Conservation (phyloP, 225 moss, liverwort and hornwort species). For the Lunularia cruciata region DNA sequence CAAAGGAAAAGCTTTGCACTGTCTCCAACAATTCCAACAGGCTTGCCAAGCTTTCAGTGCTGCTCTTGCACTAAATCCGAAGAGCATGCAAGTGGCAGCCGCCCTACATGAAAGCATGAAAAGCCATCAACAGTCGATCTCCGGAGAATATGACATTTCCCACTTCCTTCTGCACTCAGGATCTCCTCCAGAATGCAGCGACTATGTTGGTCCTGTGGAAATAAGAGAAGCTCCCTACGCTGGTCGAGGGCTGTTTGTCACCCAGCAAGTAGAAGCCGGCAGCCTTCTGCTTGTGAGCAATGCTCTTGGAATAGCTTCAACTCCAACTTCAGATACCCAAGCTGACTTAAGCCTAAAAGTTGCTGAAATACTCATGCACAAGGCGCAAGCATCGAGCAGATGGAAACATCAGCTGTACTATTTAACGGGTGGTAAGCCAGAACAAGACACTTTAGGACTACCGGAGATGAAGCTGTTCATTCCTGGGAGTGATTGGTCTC, state of each 20-base stretch:
- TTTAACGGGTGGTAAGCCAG: constrained; percentile 13
- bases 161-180: constrained; percentile 39
- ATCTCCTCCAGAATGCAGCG: constrained; percentile 30
- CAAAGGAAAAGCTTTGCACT: constrained; percentile 73
- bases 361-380: constrained; percentile 4
- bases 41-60: constrained; percentile 57
- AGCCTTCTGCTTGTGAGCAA: constrained; percentile 12
- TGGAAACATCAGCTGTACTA: constrained; percentile 15
- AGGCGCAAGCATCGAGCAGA: background rate
- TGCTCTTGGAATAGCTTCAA: constrained; percentile 12
- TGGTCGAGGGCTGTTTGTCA: constrained; percentile 39
- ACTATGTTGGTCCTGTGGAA: constrained; percentile 40
- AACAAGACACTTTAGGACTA: constrained; percentile 3
- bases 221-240: constrained; percentile 26
- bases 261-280: constrained; percentile 6
- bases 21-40: constrained; percentile 63
- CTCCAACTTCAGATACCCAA: background rate
- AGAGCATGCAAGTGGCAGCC: constrained; percentile 54
- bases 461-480: constrained; percentile 12
- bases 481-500: constrained; percentile 15
- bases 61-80: constrained; percentile 46
- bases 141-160: constrained; percentile 66
- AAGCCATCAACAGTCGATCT: constrained; percentile 58
- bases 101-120: constrained; percentile 65
- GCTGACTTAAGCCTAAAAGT: constrained; percentile 8